These are phyloP conservation scores for Mycena epipterygia DNA, from an alignment of 768 basidiomycete genomes.

Conservation along the genomic window DNA sequence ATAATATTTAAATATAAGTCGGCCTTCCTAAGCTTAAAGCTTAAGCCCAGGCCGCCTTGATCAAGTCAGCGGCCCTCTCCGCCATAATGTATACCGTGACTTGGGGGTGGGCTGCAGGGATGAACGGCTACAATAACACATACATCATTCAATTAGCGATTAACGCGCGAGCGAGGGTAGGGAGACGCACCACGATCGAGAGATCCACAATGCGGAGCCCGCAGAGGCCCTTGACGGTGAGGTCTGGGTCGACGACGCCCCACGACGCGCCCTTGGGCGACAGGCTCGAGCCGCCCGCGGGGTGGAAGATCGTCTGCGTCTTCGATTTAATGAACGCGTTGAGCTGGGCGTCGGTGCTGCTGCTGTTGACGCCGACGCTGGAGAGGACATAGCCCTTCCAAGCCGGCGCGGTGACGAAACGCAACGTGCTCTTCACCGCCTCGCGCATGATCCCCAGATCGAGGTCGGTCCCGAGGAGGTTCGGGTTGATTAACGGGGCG, in stretches of 20 bases:
- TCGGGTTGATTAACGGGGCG: conserved; percentile 64
- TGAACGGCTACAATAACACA: background rate
- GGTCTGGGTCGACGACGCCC: conserved; percentile 55
- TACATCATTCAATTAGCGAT: too few species aligned
- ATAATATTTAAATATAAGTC: too few species aligned
- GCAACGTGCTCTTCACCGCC: conserved; percentile 38
- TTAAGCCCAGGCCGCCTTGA: background rate
- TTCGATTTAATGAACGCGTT: conserved; percentile 40
- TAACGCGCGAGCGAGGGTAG: too few species aligned
- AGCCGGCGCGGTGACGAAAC: conserved; percentile 42
- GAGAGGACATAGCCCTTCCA: conserved; percentile 47
- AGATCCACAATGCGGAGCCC: background rate
- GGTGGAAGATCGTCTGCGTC: conserved; percentile 45
- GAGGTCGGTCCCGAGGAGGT: conserved; percentile 51
- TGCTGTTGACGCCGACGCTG: conserved; percentile 27
- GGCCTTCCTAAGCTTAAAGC: too few species aligned
- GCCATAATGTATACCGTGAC: background rate
- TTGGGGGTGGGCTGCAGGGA: background rate
- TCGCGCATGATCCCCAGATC: conserved; percentile 48
- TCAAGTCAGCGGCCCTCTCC: background rate
- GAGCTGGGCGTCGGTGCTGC: conserved; percentile 43
- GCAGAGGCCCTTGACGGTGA: conserved; percentile 50
- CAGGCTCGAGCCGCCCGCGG: conserved; percentile 51
- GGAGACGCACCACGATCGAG: background rate
- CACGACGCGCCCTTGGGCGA: conserved; percentile 40